Base-by-base conservation (phyloP, 2,329 filamentous ascomycete species). In the Blumeria hordei region DNA sequence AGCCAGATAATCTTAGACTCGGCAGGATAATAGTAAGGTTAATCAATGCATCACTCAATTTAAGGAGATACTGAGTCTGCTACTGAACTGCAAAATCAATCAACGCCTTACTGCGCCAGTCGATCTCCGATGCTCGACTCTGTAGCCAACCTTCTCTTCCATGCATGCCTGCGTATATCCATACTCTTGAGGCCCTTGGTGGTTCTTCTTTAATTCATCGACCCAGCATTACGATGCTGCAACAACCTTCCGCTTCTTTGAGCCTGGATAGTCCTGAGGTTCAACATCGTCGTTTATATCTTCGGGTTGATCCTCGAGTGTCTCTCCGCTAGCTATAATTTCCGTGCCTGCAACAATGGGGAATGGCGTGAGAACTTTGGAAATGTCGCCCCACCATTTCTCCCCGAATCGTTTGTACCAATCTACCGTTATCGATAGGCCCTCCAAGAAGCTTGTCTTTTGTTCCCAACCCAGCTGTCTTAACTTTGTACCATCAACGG, bases 351-450 rank as follows among this genome's bases (percentile, higher is more conserved):
- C 70, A 14, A 82, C 76, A 11, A 77, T 72, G 1, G 79, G 81
- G 68, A 81, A 84, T 3, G 81, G 78, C 37, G 77, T 81, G 55
- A 85, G 71, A 16, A 83, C 79, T 63, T 79, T 77, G 63, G 72
- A 76, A 61, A 85, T 82, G 60, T 83, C 76, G 51, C 81, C 81
- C 81, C 81, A 85, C 81, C 81, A 85, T 39, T 71, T 64, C 69
- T 81, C 76, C 5, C 79, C 79, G 57, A 78, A 85, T 55, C 67
- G 68, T 41, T 69, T 71, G 65, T 87, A 87, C 83, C 83, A 87
- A 53, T 80, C 72, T 14, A 85, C 78, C 0, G 82, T 85, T 51
- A 69, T 71, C 56, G 68, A 69, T 55, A 87, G 68, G 7, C 83
- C 83, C 1, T 80, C 73, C 14, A 73, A 73, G 57, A 87, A 81